phyloP scores from a whole-genome alignment of 805 yeast species.

The Maudiozyma turicensis region DNA sequence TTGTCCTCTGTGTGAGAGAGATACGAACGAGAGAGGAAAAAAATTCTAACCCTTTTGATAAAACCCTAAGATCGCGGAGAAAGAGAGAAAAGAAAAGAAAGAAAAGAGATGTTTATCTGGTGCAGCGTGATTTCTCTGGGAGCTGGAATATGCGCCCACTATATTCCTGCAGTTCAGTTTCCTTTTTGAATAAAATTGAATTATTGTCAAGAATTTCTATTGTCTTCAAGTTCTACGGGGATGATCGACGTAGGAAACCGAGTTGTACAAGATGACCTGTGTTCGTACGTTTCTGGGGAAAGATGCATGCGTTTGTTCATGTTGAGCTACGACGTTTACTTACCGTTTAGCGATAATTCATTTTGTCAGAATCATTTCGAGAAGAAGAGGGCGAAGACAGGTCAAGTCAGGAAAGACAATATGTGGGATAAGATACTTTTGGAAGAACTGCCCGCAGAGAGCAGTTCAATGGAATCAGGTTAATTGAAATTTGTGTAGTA shows the following conservation, averaged over 20 bases:
- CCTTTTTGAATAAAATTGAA: no score
- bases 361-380: not conserved
- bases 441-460: not conserved
- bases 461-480: not conserved
- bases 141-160: no score
- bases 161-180: no score
- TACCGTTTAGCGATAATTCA: no score
- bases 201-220: not conserved
- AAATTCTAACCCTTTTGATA: no score
- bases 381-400: not conserved
- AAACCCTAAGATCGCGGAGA: no score
- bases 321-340: not conserved
- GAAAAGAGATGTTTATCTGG: no score
- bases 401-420: not conserved
- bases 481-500: not conserved
- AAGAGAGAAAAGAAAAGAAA: no score
- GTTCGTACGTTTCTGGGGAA: constrained; percentile 1
- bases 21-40: no score
- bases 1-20: no score
- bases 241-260: not conserved
- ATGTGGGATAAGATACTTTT: not conserved
- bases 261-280: not conserved
- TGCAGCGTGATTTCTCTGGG: no score
- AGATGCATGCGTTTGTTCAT: not conserved
- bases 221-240: not conserved